These are phyloP conservation scores for Gaillardinia entomophila DNA, from an alignment of 805 yeast genomes.

Conservation along the genomic window DNA sequence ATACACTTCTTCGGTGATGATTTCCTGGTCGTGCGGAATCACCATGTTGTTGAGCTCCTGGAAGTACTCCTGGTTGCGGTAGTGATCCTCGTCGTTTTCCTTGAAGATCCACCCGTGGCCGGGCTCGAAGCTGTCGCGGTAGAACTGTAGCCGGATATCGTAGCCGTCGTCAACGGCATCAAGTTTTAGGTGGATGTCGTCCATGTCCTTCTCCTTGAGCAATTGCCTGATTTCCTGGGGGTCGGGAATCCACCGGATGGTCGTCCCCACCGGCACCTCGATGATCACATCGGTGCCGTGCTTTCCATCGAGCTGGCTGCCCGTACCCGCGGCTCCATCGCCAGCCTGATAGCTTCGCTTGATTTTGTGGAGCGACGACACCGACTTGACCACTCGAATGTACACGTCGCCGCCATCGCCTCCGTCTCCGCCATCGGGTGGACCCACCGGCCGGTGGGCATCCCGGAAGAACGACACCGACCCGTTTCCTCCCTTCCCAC, in stretches of 20 bases:
- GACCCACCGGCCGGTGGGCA: constrained; percentile 79
- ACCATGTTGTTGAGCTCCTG: constrained; percentile 58
- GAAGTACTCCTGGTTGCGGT: constrained; percentile 62
- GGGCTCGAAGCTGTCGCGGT: constrained; percentile 53
- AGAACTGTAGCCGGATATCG: constrained; percentile 44
- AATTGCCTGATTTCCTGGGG: constrained; percentile 43
- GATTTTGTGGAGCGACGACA: constrained; percentile 66
- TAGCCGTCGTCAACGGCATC: constrained; percentile 19
- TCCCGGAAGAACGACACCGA: constrained; percentile 81
- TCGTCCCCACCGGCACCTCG: constrained; percentile 90
- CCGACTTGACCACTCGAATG: constrained; percentile 70
- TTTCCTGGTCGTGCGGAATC: constrained; percentile 54
- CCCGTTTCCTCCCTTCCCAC: constrained; percentile 92
- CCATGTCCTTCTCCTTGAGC: constrained; percentile 11
- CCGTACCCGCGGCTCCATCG: constrained; percentile 66
- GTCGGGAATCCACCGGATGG: constrained; percentile 78
- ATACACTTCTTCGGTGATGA: constrained; percentile 50
- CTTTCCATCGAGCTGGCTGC: constrained; percentile 80
- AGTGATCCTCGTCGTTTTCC: constrained; percentile 69
- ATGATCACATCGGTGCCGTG: constrained; percentile 74
- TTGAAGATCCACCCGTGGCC: constrained; percentile 91
- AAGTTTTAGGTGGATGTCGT: constrained; percentile 26
- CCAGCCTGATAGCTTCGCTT: constrained; percentile 65
- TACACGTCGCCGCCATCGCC: constrained; percentile 88
- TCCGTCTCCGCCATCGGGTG: constrained; percentile 99